Evolutionary conservation across 352 stramenopile species (phyloP), one percentile per base, ranked within the genome.

Genomic region (Phytophthora chlamydospora): DNA sequence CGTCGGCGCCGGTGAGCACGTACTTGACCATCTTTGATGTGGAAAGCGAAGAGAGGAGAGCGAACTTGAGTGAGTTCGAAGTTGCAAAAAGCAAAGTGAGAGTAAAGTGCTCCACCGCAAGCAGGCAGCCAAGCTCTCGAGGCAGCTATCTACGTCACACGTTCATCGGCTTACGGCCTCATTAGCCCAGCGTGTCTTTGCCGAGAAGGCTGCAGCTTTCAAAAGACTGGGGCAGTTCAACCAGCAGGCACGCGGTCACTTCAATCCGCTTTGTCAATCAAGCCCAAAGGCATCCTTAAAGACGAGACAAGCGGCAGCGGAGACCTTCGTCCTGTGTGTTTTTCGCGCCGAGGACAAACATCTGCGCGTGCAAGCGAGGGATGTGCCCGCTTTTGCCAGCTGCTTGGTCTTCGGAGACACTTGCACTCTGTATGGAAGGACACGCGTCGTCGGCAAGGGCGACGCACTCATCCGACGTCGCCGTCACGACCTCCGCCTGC

Each of bases 181-280:
- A n/a, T n/a, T n/a, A n/a, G n/a, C 4, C 36, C 12, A 58, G 27
- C 45, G 60, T 68, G 36, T 68, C 60, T 68, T 68, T 68, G 38
- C 52, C 27, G 52, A 44, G n/a, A 45, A 52, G 8, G n/a, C 9
- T 45, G 27, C 19, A 19, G n/a, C 13, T 41, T 62, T 17, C 24
- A 39, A 40, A 24, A 24, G 21, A 24, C 21, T 3, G 21, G 21
- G 1, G 24, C 31, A 47, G 13, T 51, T 46, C 56, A 51, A 52
- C 1, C 51, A 47, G 36, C 4, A 24, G 21, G 21, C 21, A 24
- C 21, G 21, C 16, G 6, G 2, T 13, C 47, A 54, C 60, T 62
- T 68, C 59, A 62, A 58, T 29, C 32, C 38, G 46, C 33, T 27
- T 47, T 12, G 39, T 27, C 9, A 9, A 44, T 19, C 39, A 24